Evolutionary conservation across 306 rosid genomes (phyloP).

Genomic region (Vachellia collinsii): DNA sequence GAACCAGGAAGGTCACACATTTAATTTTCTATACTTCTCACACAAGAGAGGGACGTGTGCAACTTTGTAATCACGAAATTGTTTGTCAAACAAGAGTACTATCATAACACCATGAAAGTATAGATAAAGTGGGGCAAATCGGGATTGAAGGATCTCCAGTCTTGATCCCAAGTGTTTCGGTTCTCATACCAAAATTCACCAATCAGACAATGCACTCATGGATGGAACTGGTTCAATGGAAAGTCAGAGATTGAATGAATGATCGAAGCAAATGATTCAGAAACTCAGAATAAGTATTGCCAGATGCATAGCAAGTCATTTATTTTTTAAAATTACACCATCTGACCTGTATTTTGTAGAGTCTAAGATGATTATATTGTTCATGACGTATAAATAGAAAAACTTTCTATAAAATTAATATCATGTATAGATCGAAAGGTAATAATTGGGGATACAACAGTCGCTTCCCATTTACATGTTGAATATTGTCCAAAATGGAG

Average conservation of each 20-base stretch:
- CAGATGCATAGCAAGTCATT: neutral
- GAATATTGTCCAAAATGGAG: neutral
- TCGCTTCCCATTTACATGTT: neutral
- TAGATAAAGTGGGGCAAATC: neutral
- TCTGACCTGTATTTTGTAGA: no score
- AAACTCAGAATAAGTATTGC: neutral
- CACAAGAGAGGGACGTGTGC: neutral
- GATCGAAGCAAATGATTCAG: neutral
- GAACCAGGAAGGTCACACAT: neutral
- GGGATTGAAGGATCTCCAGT: neutral
- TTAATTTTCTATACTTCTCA: neutral
- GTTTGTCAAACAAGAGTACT: neutral
- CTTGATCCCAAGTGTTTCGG: neutral
- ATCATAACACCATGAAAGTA: neutral
- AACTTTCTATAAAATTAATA: no score
- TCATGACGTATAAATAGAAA: no score
- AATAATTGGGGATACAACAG: neutral
- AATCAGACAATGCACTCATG: neutral
- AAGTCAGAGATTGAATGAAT: neutral
- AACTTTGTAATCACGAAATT: neutral
- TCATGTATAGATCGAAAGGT: neutral
- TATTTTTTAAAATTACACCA: no score
- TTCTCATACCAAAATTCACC: neutral
- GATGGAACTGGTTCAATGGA: neutral
- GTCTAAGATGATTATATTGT: no score